phyloP scores from a whole-genome alignment of 257 asterid species.

The Euphrasia confusa region DNA sequence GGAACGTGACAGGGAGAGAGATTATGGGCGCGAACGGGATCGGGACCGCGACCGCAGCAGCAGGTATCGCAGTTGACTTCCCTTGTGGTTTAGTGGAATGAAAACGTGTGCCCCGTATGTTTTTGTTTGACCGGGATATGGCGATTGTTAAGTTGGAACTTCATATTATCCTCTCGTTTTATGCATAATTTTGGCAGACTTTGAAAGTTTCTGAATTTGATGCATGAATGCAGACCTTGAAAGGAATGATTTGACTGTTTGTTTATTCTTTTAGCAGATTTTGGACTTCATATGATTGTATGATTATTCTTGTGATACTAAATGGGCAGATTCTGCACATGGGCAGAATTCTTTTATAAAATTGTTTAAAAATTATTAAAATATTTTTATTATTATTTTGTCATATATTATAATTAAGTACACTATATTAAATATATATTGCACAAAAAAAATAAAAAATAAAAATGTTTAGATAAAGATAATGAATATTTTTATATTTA shows the following conservation, averaged over 20 bases:
- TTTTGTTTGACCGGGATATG: slow-evolving; percentile 8
- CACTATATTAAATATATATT: too few relatives aligned
- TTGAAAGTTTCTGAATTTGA: slow-evolving; percentile 8
- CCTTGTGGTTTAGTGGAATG: not conserved
- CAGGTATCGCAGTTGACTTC: slow-evolving; percentile 46
- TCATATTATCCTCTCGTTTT: slow-evolving; percentile 1
- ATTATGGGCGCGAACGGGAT: slow-evolving; percentile 61
- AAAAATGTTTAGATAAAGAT: too few relatives aligned
- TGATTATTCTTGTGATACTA: not conserved
- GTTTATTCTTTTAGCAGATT: not conserved
- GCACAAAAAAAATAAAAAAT: too few relatives aligned
- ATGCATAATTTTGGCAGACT: slow-evolving; percentile 15
- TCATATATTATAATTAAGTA: too few relatives aligned
- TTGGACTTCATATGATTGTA: not conserved
- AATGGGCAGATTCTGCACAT: too few relatives aligned
- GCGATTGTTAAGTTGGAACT: not conserved
- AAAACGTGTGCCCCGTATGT: slow-evolving; percentile 7
- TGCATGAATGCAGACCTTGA: not conserved
- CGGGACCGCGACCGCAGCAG: slow-evolving; percentile 49
- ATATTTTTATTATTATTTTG: too few relatives aligned
- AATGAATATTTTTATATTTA: too few relatives aligned
- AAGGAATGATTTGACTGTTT: not conserved
- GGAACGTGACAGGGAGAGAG: slow-evolving; percentile 63
- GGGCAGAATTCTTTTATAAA: too few relatives aligned
- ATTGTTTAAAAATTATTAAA: too few relatives aligned